Evolutionary conservation across 371 early-diverging fungal genomes (phyloP), one percentile per base, ranked within the genome.

Genomic region (Mortierella sp.): DNA sequence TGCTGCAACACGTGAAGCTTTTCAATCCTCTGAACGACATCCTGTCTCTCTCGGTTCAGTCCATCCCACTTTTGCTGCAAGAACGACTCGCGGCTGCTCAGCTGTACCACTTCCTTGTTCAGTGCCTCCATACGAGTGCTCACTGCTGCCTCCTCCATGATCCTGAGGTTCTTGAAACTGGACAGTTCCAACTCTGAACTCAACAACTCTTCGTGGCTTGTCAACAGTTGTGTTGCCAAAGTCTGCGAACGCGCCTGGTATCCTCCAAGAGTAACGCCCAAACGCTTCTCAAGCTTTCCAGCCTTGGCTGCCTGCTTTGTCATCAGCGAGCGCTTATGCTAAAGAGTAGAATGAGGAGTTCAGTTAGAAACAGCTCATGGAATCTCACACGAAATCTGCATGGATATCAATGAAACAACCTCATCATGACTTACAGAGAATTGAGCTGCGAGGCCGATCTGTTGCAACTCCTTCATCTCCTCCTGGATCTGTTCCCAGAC

Each of bases 281-380:
- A 84, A 78, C 95, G 95, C 85, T 96, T 96, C 81, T 98, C 98
- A n/a, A 96, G 73, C 86, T 98, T 98, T 29, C 91, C 90, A 1
- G 97, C 97, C 58, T 91, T 91, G 14, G 90, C 87, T 3, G 97
- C 96, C 74, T 96, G 94, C 72, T 92, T 89, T n/a, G 92, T 90
- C 97, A 97, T 97, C 8, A 88, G 75, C 74, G 92, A 91, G n/a
- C 96, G 94, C 74, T 94, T 93, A 4, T 87, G 76, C 90, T 92
- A 81, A 44, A 70, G 71, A 54, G 6, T 44, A 70, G 51, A 16
- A 46, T 24, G 27, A 78, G 38, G 71, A 71, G 4, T 35, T 14
- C 63, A 55, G 32, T 72, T 35, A n/a, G 21, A n/a, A 41, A 5
- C 60, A 32, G 6, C 14, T 18, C 29, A 48, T 24, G n/a, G 29